phyloP scores from a whole-genome alignment of 805 yeast genomes.

The Candida insectorum region DNA sequence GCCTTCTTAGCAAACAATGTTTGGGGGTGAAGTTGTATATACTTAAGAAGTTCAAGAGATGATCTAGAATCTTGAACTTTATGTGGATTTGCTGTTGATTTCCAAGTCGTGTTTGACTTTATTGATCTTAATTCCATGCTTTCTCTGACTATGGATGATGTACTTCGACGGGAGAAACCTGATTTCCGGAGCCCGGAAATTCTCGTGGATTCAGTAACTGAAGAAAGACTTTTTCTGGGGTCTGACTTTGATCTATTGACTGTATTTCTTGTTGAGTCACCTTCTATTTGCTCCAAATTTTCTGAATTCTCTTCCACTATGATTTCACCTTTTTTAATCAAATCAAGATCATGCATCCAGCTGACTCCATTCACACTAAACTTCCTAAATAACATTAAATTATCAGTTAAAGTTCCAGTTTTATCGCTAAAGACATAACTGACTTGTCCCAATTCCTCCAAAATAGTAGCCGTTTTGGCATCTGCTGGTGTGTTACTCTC shows the following conservation, averaged over 20 bases:
- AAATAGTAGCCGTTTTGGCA: conserved; percentile 90
- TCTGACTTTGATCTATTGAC: too few relatives aligned
- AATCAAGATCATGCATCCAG: conserved; percentile 78
- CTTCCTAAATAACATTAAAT: conserved; percentile 87
- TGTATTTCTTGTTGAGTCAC: too few relatives aligned
- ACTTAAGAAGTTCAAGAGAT: conserved; percentile 62
- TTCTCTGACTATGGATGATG: conserved; percentile 30
- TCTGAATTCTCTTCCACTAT: background rate
- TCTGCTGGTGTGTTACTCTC: conserved; percentile 88
- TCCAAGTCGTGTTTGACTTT: conserved; percentile 37
- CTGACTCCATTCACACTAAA: conserved; percentile 83
- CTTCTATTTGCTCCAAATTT: too few relatives aligned
- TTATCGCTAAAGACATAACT: conserved; percentile 93
- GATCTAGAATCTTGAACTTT: conserved; percentile 41
- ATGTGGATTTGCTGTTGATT: conserved; percentile 46
- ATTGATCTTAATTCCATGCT: conserved; percentile 27
- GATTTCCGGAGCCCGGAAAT: conserved; percentile 12
- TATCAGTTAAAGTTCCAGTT: conserved; percentile 96
- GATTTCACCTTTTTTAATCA: conserved; percentile 17
- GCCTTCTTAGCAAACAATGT: conserved; percentile 68
- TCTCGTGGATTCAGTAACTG: background rate
- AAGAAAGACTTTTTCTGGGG: too few relatives aligned
- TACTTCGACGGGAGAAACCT: too few relatives aligned
- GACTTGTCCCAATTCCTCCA: conserved; percentile 96
- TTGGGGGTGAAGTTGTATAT: conserved; percentile 70